phyloP scores from a whole-genome alignment of 2,329 filamentous ascomycete genomes.

The Sclerotinia glacialis region DNA sequence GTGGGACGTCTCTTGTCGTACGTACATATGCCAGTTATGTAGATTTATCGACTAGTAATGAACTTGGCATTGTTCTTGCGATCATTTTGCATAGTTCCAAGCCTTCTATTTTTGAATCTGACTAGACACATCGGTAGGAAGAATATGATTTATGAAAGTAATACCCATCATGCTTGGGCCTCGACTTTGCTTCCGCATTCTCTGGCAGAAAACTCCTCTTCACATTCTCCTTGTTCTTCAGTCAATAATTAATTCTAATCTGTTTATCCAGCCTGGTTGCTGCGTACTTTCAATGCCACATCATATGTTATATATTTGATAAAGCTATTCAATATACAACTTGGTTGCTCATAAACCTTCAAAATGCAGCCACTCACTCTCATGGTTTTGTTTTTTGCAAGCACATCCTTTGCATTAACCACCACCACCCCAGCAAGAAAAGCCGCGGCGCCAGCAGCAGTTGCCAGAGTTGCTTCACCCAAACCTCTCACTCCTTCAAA shows the following conservation, averaged over 20 bases:
- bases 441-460: slow-evolving; percentile 2
- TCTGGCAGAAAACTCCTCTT: not conserved
- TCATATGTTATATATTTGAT: slow-evolving; percentile 6
- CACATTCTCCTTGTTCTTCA: not conserved
- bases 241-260: slow-evolving; percentile 5
- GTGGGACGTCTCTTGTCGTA: slow-evolving; percentile 7
- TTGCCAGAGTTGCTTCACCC: slow-evolving; percentile 14
- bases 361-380: slow-evolving; percentile 7
- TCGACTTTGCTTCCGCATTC: slow-evolving; percentile 9
- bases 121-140: not conserved
- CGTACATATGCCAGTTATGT: not conserved
- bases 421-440: not conserved
- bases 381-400: slow-evolving; percentile 9
- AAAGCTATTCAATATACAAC: not conserved
- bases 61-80: slow-evolving; percentile 16
- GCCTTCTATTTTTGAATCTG: not conserved
- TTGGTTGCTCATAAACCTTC: not conserved
- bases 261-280: slow-evolving; percentile 16
- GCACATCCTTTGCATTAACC: slow-evolving; percentile 12
- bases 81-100: slow-evolving; percentile 9
- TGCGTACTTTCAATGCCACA: not conserved
- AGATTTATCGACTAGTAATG: not conserved
- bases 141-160: slow-evolving; percentile 13
- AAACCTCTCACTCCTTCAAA: slow-evolving; percentile 23
- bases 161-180: not conserved